Base-by-base conservation (phyloP, 1,284 basidiomycete genomes). In the Coniferiporia weirii region DNA sequence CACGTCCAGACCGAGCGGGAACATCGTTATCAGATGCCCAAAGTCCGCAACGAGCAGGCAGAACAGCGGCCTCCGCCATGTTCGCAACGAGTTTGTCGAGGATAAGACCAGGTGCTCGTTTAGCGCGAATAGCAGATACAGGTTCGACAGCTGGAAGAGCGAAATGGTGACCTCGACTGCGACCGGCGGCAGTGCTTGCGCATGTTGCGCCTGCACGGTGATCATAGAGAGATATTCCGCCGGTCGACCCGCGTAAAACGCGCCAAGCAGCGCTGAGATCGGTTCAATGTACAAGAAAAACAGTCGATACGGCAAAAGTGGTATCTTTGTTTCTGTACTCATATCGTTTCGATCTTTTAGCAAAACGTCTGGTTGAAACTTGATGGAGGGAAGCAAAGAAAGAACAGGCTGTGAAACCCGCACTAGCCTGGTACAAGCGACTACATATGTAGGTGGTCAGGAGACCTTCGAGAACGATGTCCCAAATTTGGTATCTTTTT, bases 281-380 rank as follows among this genome's bases (percentile, higher is more conserved):
- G 79, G 80, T 66, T 82, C 79, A 54, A 81, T 71, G 65, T 77
- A 79, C 38, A 80, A 70, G 65, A 81, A 81, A 71, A 81, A 81
- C 19, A 78, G 68, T 12, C 68, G 66, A 66, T 80, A 79, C 34
- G 65, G 63, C n/a, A 63, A 62, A 50, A 66, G 64, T 2, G 61
- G 66, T 44, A 66, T 60, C 36, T 56, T 46, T 17, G 44, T n/a
- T 46, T n/a, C 19, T 46, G 15, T 20, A 15, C 17, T 47, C 27
- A 59, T 49, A 35, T 27, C 27, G 27, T 5, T 27, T 27, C 27
- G 27, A 27, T 27, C 27, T 27, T 27, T 27, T 5, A 27, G 27
- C 27, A 27, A 27, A 27, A 27, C 27, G 27, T 27, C 27, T 27
- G 27, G 27, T 27, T 27, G 27, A 27, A 27, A 27, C 27, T 27